Percentiles rank a stretch among this genome's conserved stretches.
phyloP scores from a whole-genome alignment of 2,329 filamentous ascomycete species.

The Albophoma yamanashiensis region DNA sequence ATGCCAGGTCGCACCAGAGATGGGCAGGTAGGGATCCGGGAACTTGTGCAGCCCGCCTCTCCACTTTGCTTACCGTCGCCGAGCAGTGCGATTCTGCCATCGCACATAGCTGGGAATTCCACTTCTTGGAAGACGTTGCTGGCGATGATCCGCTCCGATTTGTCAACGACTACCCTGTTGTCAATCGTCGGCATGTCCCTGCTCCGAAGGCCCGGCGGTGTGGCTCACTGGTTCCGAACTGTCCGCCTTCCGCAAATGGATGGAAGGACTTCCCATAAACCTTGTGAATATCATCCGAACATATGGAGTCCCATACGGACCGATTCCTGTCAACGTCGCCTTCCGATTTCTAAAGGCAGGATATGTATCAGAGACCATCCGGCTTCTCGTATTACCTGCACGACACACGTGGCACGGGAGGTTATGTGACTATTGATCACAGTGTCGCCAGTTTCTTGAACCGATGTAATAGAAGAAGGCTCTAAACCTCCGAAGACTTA shows the following conservation, averaged over 20 bases:
- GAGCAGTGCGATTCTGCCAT: conserved; percentile 8
- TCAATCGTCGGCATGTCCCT: not conserved
- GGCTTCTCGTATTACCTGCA: not conserved
- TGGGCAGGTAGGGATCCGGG: not conserved
- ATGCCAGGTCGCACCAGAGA: not conserved
- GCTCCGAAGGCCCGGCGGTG: not conserved
- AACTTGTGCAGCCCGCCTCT: not conserved
- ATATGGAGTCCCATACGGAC: conserved; percentile 8
- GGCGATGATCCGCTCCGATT: conserved; percentile 8
- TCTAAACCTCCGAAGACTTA: not conserved
- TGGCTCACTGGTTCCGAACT: conserved; percentile 4
- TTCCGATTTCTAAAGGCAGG: conserved; percentile 2
- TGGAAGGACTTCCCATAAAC: conserved; percentile 9
- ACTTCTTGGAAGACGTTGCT: conserved; percentile 10
- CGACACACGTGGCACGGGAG: not conserved
- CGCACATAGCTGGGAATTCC: conserved; percentile 8
- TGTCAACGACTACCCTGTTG: conserved; percentile 5
- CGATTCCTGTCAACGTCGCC: conserved; percentile 5
- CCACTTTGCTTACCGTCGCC: conserved; percentile 7
- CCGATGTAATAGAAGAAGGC: not conserved
- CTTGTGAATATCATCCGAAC: conserved; percentile 6
- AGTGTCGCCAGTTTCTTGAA: not conserved
- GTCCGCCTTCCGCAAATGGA: conserved; percentile 8
- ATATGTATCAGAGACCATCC: not conserved
- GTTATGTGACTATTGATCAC: not conserved